phyloP scores from a whole-genome alignment of 1,139 yeast genomes.

The Candida sp. region DNA sequence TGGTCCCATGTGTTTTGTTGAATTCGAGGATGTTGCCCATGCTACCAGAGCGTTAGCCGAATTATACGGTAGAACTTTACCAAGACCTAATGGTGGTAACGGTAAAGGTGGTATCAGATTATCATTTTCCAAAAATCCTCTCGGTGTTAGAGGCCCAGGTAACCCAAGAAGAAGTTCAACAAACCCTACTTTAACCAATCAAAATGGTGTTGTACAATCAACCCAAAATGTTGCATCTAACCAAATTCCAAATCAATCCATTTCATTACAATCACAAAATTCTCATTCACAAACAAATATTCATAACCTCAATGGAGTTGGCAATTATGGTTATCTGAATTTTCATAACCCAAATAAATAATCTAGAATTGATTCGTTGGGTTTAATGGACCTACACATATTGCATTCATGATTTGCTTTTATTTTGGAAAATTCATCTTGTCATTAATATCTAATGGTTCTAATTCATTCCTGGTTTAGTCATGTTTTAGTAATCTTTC shows the following conservation, averaged over 20 bases:
- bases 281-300: neutral
- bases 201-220: neutral
- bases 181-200: constrained; percentile 19
- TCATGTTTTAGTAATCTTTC: neutral
- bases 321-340: constrained; percentile 36
- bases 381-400: too few species aligned
- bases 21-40: constrained; percentile 91
- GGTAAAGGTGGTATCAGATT: constrained; percentile 94
- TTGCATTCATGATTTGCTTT: too few species aligned
- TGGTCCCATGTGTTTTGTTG: constrained; percentile 99
- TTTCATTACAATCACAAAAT: neutral
- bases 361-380: neutral
- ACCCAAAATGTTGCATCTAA: neutral
- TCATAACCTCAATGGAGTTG: constrained; percentile 19
- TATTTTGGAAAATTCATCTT: neutral
- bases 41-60: constrained; percentile 95
- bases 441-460: neutral
- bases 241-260: neutral
- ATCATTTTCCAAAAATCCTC: constrained; percentile 91
- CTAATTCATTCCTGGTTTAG: neutral
- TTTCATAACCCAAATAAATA: constrained; percentile 16
- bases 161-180: constrained; percentile 42
- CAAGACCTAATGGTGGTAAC: constrained; percentile 60
- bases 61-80: constrained; percentile 81
- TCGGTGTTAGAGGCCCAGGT: constrained; percentile 85